A percentile compares a stretch with the other conserved stretches of the same genome.
These are phyloP conservation scores for Coemansia sp. DNA, from an alignment of 192 early-diverging fungal genomes.

Conservation along the genomic window DNA sequence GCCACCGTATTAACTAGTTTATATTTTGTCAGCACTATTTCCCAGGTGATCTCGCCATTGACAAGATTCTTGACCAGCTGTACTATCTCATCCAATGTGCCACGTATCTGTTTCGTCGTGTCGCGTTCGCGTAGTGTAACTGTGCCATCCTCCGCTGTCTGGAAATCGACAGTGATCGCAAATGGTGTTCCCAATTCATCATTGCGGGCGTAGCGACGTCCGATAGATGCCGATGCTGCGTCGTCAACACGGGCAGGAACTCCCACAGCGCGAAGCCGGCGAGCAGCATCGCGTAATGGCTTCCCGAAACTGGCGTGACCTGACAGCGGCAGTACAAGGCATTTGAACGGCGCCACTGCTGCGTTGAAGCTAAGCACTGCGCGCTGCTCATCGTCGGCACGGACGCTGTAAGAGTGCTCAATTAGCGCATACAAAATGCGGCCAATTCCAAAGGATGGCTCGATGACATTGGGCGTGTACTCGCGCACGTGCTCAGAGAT, in stretches of 20 bases:
- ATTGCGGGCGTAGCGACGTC: conserved; percentile 94
- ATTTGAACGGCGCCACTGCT: conserved; percentile 92
- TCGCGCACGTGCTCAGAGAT: conserved; percentile 73
- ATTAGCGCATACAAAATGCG: conserved; percentile 95
- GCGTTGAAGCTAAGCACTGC: conserved; percentile 89
- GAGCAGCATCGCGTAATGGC: conserved; percentile 62
- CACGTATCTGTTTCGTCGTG: conserved; percentile 92
- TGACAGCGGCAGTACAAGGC: conserved; percentile 85
- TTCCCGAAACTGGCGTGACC: conserved; percentile 76
- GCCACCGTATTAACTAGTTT: conserved; percentile 58
- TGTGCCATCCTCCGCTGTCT: conserved; percentile 88
- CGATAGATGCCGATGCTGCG: conserved; percentile 82
- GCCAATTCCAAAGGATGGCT: conserved; percentile 99
- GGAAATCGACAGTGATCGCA: conserved; percentile 97
- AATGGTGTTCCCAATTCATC: conserved; percentile 98
- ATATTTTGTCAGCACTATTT: conserved; percentile 65
- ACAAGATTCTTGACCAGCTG: conserved; percentile 73
- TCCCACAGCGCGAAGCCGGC: conserved; percentile 68
- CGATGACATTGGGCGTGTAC: conserved; percentile 97
- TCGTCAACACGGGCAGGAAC: conserved; percentile 88
- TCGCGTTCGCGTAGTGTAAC: conserved; percentile 97
- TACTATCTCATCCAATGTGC: conserved; percentile 66
- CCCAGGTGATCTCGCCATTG: conserved; percentile 72
- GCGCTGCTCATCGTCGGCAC: conserved; percentile 87
- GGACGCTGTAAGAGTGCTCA: conserved; percentile 91